A percentile compares a stretch with the other conserved stretches of the same genome.
These are phyloP conservation scores for Sporothrix brasiliensis DNA, from an alignment of 2,329 filamentous ascomycete species.

Conservation along the genomic window DNA sequence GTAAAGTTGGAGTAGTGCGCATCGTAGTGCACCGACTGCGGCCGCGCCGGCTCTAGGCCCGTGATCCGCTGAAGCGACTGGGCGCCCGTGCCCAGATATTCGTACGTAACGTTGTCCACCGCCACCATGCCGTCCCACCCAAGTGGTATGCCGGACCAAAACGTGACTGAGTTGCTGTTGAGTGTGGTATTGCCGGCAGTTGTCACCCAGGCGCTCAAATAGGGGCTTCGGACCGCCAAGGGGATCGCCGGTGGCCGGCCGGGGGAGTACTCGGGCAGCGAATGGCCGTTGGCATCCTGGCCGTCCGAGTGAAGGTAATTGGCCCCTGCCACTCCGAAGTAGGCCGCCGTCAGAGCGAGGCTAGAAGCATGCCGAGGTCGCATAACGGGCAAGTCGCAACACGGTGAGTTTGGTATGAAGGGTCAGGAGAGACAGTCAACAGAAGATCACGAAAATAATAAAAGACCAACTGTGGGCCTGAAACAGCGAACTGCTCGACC, in stretches of 20 bases:
- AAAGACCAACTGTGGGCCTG: not conserved
- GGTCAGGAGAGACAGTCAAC: not conserved
- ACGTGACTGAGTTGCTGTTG: conserved; percentile 67
- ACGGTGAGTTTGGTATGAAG: not conserved
- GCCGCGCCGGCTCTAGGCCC: conserved; percentile 35
- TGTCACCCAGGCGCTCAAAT: conserved; percentile 59
- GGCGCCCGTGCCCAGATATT: conserved; percentile 49
- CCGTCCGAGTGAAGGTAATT: conserved; percentile 27
- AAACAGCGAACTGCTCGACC: not conserved
- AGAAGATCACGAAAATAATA: not conserved
- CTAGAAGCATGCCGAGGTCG: not conserved
- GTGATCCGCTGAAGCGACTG: conserved; percentile 45
- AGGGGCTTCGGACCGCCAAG: conserved; percentile 57
- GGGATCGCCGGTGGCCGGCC: conserved; percentile 54
- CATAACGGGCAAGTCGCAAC: not conserved
- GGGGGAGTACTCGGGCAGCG: conserved; percentile 30
- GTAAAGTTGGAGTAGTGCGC: conserved; percentile 38
- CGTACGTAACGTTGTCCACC: conserved; percentile 43
- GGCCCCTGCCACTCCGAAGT: not conserved
- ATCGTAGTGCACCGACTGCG: conserved; percentile 35
- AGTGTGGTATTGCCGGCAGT: conserved; percentile 71
- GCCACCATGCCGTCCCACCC: conserved; percentile 36
- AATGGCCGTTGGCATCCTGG: conserved; percentile 29
- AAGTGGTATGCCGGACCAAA: conserved; percentile 31
- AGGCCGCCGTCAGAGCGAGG: not conserved